Percentiles rank a stretch among this genome's conserved stretches.
Conservation (phyloP, 495 filamentous ascomycete species). For the Penicillium ochrochloron region DNA sequence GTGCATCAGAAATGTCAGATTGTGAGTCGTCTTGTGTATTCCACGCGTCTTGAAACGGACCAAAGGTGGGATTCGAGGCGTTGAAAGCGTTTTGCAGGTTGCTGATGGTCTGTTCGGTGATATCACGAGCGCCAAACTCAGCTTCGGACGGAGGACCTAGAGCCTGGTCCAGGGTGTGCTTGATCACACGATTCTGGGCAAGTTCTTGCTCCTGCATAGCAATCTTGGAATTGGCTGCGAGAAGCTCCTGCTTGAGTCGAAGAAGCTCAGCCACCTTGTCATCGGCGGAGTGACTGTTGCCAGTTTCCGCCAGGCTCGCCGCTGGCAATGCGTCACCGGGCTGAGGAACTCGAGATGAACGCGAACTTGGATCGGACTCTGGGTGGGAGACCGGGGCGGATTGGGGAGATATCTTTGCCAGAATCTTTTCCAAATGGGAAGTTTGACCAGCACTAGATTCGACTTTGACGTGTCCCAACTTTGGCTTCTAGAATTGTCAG, state of each 20-base stretch:
- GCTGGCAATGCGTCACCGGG: conserved; percentile 53
- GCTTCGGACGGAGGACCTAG: conserved; percentile 65
- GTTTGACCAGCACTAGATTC: conserved; percentile 29
- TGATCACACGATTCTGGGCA: conserved; percentile 73
- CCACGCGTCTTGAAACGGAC: conserved; percentile 66
- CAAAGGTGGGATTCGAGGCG: conserved; percentile 52
- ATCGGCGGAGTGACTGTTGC: conserved; percentile 24
- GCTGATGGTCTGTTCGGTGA: conserved; percentile 58
- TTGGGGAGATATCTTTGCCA: conserved; percentile 43
- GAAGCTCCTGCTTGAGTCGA: conserved; percentile 73
- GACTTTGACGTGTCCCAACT: conserved; percentile 46
- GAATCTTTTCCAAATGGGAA: conserved; percentile 46
- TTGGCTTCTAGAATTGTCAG: conserved; percentile 60
- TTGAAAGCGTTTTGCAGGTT: conserved; percentile 59
- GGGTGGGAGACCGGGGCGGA: conserved; percentile 30
- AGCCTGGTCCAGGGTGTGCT: conserved; percentile 75
- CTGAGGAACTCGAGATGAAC: conserved; percentile 61
- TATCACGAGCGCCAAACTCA: conserved; percentile 54
- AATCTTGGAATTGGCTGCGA: conserved; percentile 78
- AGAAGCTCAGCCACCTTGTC: conserved; percentile 53
- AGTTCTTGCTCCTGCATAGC: conserved; percentile 83
- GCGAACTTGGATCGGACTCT: conserved; percentile 54
- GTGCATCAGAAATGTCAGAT: conserved; percentile 64
- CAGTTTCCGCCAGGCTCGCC: conserved; percentile 39
- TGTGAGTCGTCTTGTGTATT: conserved; percentile 66